These are phyloP conservation scores for Eutrema japonicum DNA, from an alignment of 345 rosid species.

Conservation along the genomic window DNA sequence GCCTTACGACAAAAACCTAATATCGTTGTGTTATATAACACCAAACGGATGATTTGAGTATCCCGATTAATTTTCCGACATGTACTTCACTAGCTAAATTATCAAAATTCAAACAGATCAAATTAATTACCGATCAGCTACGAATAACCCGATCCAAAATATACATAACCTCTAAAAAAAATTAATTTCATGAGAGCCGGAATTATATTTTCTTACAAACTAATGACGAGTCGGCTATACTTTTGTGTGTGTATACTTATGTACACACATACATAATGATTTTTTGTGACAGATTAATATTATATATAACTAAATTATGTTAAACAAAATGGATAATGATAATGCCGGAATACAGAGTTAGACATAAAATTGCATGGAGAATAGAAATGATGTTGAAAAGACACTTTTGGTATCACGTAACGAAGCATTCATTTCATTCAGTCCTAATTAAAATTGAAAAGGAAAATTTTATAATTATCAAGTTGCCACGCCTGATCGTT, in stretches of 20 bases:
- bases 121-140: background rate
- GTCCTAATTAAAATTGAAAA: constrained; percentile 56
- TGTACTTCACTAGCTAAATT: background rate
- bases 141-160: background rate
- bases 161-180: background rate
- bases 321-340: constrained; percentile 45
- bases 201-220: background rate
- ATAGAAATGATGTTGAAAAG: constrained; percentile 56
- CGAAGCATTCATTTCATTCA: constrained; percentile 43
- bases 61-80: background rate
- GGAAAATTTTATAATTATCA: constrained; percentile 50
- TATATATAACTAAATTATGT: constrained; percentile 27
- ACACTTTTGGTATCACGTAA: constrained; percentile 55
- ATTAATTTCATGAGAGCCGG: background rate
- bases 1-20: background rate
- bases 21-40: too few species aligned
- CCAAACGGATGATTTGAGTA: too few species aligned
- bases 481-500: constrained; percentile 70
- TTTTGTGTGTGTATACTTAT: background rate
- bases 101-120: background rate
- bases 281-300: background rate
- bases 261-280: background rate
- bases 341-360: constrained; percentile 42
- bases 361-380: constrained; percentile 57
- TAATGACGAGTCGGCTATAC: background rate